phyloP scores from a whole-genome alignment of 148 eudicot genomes.

The Pharnaceum exiguum region DNA sequence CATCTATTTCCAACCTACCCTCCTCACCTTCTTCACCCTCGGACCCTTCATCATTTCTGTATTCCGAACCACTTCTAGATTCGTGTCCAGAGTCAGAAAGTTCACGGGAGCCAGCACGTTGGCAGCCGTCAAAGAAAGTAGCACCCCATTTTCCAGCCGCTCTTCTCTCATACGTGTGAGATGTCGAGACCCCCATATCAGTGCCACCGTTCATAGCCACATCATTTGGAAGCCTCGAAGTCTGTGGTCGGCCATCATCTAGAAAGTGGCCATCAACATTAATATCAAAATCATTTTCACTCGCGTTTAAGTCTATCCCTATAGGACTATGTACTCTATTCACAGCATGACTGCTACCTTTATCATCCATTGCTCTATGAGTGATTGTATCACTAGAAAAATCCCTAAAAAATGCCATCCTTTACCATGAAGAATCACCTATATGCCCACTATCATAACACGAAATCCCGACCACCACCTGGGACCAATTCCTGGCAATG shows the following conservation, averaged over 20 bases:
- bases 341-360: conserved; percentile 27
- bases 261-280: conserved; percentile 38
- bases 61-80: conserved; percentile 73
- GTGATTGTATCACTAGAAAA: conserved; percentile 38
- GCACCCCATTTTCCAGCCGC: conserved; percentile 73
- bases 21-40: conserved; percentile 58
- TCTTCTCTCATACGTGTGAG: conserved; percentile 44
- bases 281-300: conserved; percentile 45
- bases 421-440: conserved; percentile 39
- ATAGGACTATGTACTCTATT: conserved; percentile 42
- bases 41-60: conserved; percentile 57
- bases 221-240: conserved; percentile 27
- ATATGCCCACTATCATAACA: not conserved
- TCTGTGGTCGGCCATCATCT: conserved; percentile 38
- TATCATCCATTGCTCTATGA: conserved; percentile 47
- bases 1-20: conserved; percentile 41
- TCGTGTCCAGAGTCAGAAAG: conserved; percentile 58
- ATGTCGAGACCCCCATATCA: conserved; percentile 30
- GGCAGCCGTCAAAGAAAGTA: conserved; percentile 65
- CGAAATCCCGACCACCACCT: not conserved
- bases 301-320: conserved; percentile 48
- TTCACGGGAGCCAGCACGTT: conserved; percentile 32
- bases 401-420: conserved; percentile 69
- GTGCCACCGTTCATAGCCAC: conserved; percentile 28
- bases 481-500: conserved; percentile 7